phyloP scores from a whole-genome alignment of 441 rosid species.

The Adansonia madagascariensis region DNA sequence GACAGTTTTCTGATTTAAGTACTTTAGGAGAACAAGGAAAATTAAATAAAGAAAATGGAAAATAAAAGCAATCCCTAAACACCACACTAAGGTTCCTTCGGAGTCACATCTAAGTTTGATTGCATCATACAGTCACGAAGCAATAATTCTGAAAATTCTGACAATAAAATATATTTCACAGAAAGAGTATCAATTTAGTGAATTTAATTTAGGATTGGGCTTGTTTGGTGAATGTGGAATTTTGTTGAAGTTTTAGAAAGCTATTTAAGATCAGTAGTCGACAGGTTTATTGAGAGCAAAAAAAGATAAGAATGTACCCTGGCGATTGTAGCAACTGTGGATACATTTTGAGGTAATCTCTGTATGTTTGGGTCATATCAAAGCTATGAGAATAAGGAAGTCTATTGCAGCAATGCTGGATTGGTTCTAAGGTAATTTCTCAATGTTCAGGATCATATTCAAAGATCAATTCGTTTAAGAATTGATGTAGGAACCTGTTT shows the following conservation, averaged over 20 bases:
- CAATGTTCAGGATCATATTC: not conserved
- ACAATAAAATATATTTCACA: too few species aligned
- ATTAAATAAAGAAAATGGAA: conserved; percentile 1
- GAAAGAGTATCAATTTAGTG: too few species aligned
- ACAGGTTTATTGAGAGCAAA: not conserved
- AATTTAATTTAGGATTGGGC: conserved; percentile 16
- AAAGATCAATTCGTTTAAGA: conserved; percentile 8
- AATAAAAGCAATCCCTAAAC: not conserved
- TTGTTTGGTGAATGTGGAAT: conserved; percentile 20
- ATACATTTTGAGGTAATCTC: not conserved
- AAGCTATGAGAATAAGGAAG: conserved; percentile 5
- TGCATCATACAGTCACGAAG: not conserved
- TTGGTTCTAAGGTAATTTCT: not conserved
- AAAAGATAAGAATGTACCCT: not conserved
- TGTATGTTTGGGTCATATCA: conserved; percentile 9
- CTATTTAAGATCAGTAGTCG: conserved; percentile 2
- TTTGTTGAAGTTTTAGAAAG: conserved; percentile 21
- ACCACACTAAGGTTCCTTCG: not conserved
- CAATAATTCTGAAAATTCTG: conserved; percentile 1
- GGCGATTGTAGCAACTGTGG: not conserved
- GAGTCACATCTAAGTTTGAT: not conserved
- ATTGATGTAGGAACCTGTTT: conserved; percentile 10
- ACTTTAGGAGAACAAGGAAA: not conserved
- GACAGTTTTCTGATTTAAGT: conserved; percentile 13
- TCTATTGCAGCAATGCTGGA: not conserved